Conservation (phyloP, 1,139 yeast species). For the Diutina rugosa region DNA sequence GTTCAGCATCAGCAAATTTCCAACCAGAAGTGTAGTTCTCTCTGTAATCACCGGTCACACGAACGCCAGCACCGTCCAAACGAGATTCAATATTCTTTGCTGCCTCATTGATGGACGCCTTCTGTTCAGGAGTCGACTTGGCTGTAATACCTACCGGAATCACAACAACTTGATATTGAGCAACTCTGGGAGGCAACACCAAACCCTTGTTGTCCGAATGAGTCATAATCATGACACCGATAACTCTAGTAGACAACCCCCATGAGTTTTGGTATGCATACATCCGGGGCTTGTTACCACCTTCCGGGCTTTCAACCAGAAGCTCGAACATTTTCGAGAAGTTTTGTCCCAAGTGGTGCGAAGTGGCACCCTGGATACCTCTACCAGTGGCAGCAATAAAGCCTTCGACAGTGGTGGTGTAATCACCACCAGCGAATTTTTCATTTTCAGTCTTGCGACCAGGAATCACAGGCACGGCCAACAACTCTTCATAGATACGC, state of each 20-base stretch:
- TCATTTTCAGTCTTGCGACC: slow-evolving; percentile 96
- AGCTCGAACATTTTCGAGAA: slow-evolving; percentile 98
- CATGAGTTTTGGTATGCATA: slow-evolving; percentile 95
- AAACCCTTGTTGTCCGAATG: slow-evolving; percentile 98
- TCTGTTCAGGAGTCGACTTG: slow-evolving; percentile 69
- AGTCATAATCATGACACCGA: slow-evolving; percentile 98
- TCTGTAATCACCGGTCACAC: slow-evolving; percentile 79
- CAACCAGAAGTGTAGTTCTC: slow-evolving; percentile 96
- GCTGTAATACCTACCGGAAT: slow-evolving; percentile 92
- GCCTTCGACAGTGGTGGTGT: slow-evolving; percentile 93
- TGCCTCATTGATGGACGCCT: slow-evolving; percentile 54
- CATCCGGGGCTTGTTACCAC: slow-evolving; percentile 73
- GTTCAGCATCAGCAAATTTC: slow-evolving; percentile 97
- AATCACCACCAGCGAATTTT: slow-evolving; percentile 96
- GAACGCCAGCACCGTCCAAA: slow-evolving; percentile 45
- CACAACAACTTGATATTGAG: slow-evolving; percentile 82
- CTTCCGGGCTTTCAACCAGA: slow-evolving; percentile 88
- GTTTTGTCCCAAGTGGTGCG: slow-evolving; percentile 96
- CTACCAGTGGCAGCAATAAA: slow-evolving; percentile 97
- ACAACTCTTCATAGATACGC: slow-evolving; percentile 73
- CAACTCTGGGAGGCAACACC: slow-evolving; percentile 94
- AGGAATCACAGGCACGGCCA: slow-evolving; percentile 95
- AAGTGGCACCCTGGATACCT: slow-evolving; percentile 98
- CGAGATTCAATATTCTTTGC: slow-evolving; percentile 53
- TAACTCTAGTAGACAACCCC: slow-evolving; percentile 97